A percentile compares a stretch with the other conserved stretches of the same genome.
Evolutionary conservation across 192 early-diverging fungal species (phyloP).

Genomic region (Backusella tarrabulga): DNA sequence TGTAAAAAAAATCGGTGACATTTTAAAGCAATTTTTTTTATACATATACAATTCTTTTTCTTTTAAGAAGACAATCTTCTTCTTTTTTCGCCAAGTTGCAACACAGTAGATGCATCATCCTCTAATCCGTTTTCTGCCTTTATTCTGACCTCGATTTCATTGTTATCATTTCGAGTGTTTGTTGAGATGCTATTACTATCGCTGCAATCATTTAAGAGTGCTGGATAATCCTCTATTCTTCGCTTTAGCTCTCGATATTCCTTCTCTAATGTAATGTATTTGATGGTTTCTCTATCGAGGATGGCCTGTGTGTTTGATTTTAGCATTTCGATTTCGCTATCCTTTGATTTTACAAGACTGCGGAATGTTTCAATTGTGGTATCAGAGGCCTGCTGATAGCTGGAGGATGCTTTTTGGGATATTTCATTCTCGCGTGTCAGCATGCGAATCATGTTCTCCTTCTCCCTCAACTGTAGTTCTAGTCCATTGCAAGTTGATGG

Average conservation of each 20-base stretch:
- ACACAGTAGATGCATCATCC: not conserved
- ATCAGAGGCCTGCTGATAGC: not conserved
- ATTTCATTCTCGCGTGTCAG: not conserved
- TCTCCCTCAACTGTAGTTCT: not conserved
- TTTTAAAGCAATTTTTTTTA: no score
- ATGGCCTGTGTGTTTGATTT: not conserved
- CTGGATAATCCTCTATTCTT: not conserved
- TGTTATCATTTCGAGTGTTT: not conserved
- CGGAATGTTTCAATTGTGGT: not conserved
- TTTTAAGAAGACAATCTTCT: not conserved
- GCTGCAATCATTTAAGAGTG: not conserved
- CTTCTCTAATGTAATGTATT: not conserved
- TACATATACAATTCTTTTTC: no score
- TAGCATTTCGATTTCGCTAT: not conserved
- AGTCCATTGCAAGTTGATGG: not conserved
- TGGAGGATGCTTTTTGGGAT: not conserved
- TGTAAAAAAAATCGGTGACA: no score
- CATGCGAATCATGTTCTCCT: not conserved
- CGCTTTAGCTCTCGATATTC: not conserved
- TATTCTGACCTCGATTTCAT: not conserved
- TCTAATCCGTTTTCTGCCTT: not conserved
- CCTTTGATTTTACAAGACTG: not conserved
- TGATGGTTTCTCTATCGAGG: not conserved
- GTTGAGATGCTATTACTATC: not conserved
- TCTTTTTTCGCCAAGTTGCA: not conserved